Base-by-base conservation (phyloP, 2,329 filamentous ascomycete genomes). In the Podosphaera xanthii region DNA sequence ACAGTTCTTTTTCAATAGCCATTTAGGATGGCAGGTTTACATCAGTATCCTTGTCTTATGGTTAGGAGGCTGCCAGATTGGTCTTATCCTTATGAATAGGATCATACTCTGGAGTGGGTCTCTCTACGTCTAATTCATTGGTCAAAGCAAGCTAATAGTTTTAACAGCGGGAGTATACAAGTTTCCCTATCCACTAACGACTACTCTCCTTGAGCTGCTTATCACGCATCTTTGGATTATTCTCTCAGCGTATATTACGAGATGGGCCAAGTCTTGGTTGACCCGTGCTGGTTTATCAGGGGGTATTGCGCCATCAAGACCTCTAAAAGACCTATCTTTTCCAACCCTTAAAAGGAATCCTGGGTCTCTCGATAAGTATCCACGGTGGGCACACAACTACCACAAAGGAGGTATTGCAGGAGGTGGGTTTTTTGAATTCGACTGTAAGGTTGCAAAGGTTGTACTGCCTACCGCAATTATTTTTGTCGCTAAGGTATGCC, bases 351-450 rank as follows among this genome's bases (percentile, higher is more conserved):
- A 66, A 64, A 63, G 70, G 2, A 59, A 61, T 33, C 60, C 62
- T 46, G 67, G 67, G 58, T 64, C 62, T 50, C 59, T 66, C 55
- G 64, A 64, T 46, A 64, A 61, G 30, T 60, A 69, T 44, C 53
- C 60, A 36, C 61, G 62, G 35, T 61, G 64, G 64, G 73, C 62
- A 61, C 63, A 65, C 49, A 40, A 40, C 10, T 63, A 64, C 55
- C 58, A 62, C 56, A 75, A 62, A 59, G 73, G 74, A 3, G 74
- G 75, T 14, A 76, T 77, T 61, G 74, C 76, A 38, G 75, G 76
- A n/a, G 76, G 75, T 22, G 75, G 76, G 7, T 64, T 78, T 2
- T 75, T 79, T 59, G 76, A 77, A 61, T 76, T 78, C 59, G 74
- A 78, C 59, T 69, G 68, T 61, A 65, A 69, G 46, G 70, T 74